A percentile compares a stretch with the other conserved stretches of the same genome.
phyloP scores from a whole-genome alignment of 2,329 filamentous ascomycete species.

The Trichoderma simmonsii region DNA sequence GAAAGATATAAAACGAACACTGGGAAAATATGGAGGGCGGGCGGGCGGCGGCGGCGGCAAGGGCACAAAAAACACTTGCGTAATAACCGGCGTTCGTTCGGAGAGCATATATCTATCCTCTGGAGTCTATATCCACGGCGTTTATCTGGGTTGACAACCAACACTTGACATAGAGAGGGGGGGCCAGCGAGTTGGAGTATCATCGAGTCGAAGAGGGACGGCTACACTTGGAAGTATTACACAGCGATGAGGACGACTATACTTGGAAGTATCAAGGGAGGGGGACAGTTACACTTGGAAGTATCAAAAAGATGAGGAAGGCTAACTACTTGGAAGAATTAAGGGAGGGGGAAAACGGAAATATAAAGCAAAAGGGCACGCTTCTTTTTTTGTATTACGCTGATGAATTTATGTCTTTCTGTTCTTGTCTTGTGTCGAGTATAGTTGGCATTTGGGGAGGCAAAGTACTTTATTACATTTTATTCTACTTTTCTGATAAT shows the following conservation, averaged over 20 bases:
- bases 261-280: too few relatives aligned
- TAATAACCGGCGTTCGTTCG: conserved; percentile 21
- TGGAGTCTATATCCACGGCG: conserved; percentile 21
- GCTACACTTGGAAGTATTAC: neutral
- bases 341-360: neutral
- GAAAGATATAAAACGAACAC: neutral
- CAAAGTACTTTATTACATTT: neutral
- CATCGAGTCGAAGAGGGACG: neutral
- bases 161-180: neutral
- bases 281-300: neutral
- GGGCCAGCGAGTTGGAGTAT: neutral
- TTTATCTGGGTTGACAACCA: conserved; percentile 21
- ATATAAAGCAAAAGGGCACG: neutral
- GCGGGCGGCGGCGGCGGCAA: conserved; percentile 5
- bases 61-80: conserved; percentile 2
- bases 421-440: neutral
- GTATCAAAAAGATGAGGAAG: too few relatives aligned
- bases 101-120: conserved; percentile 19
- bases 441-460: neutral
- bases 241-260: too few relatives aligned
- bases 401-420: conserved; percentile 13
- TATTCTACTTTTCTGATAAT: neutral
- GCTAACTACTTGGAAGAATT: too few relatives aligned
- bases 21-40: conserved; percentile 9
- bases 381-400: conserved; percentile 3